These are phyloP conservation scores for Trichocomaceae sp. DNA, from an alignment of 2,329 filamentous ascomycete genomes.

Conservation along the genomic window DNA sequence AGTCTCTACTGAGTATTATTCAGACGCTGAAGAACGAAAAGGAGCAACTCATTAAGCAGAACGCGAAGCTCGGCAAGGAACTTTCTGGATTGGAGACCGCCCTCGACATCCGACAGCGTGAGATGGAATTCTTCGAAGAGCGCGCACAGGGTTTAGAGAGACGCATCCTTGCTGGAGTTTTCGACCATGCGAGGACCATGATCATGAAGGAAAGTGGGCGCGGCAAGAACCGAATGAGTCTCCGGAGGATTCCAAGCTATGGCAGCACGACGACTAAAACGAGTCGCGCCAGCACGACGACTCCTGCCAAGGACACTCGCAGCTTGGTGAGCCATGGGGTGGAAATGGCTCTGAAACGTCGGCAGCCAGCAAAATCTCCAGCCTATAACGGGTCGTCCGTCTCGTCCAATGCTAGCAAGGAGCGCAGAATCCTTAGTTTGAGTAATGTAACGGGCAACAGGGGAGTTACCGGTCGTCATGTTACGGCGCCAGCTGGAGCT, in stretches of 20 bases:
- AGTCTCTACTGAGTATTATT: constrained; percentile 55
- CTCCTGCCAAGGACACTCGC: constrained; percentile 30
- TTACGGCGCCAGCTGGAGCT: constrained; percentile 23
- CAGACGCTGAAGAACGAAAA: constrained; percentile 40
- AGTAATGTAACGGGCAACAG: constrained; percentile 79
- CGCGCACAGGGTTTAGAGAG: constrained; percentile 85
- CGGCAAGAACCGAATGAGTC: constrained; percentile 44
- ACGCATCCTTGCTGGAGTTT: constrained; percentile 87
- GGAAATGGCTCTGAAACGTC: constrained; percentile 47
- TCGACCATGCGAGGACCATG: constrained; percentile 81
- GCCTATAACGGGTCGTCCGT: constrained; percentile 36
- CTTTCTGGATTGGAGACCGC: constrained; percentile 89
- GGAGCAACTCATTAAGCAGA: constrained; percentile 69
- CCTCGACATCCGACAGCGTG: constrained; percentile 78
- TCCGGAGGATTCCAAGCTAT: constrained; percentile 47
- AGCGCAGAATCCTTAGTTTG: constrained; percentile 79
- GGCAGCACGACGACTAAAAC: constrained; percentile 33
- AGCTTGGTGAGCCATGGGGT: constrained; percentile 37
- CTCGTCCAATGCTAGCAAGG: constrained; percentile 44
- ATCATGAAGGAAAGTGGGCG: constrained; percentile 64
- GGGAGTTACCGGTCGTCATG: constrained; percentile 27
- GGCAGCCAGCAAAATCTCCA: constrained; percentile 38
- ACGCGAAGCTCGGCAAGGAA: constrained; percentile 72
- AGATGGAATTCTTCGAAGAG: constrained; percentile 82
- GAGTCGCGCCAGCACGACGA: constrained; percentile 29